Evolutionary conservation across 176 grass and related monocot genomes (phyloP).

Genomic region (Bolboschoenus planiculmis): DNA sequence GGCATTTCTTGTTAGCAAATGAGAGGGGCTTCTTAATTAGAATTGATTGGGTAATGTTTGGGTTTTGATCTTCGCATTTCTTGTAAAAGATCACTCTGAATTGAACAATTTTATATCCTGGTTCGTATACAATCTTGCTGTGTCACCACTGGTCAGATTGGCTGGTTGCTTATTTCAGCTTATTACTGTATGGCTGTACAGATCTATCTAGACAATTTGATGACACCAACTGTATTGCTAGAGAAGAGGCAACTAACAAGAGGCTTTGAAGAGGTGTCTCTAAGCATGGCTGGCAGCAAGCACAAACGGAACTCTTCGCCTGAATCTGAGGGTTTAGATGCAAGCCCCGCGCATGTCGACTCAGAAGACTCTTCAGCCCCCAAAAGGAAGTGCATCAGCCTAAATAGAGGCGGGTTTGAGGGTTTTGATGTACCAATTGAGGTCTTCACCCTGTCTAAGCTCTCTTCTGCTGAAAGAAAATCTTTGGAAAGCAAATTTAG

Average conservation of each 20-base stretch:
- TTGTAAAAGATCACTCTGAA: neutral
- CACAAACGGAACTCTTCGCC: constrained; percentile 10
- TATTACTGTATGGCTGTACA: neutral
- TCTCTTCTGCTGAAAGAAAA: constrained; percentile 58
- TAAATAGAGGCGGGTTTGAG: constrained; percentile 48
- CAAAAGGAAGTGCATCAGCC: constrained; percentile 80
- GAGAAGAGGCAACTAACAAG: constrained; percentile 8
- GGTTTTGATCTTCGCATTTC: neutral
- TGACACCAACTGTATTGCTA: constrained; percentile 11
- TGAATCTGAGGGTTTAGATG: constrained; percentile 50
- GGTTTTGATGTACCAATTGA: constrained; percentile 48
- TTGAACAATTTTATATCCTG: neutral
- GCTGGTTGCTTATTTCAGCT: neutral
- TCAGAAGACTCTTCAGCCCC: constrained; percentile 56
- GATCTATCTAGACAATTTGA: constrained; percentile 8
- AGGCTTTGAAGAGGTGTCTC: constrained; percentile 4
- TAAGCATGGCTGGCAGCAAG: constrained; percentile 17
- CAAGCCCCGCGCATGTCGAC: constrained; percentile 47
- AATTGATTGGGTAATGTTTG: neutral
- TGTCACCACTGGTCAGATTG: neutral
- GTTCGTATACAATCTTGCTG: neutral
- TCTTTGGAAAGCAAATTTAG: constrained; percentile 48
- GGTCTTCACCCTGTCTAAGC: constrained; percentile 48
- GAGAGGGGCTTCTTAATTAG: neutral
- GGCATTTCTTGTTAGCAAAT: neutral